These are phyloP conservation scores for Suhomyces vadensis DNA, from an alignment of 805 yeast species.

Conservation along the genomic window DNA sequence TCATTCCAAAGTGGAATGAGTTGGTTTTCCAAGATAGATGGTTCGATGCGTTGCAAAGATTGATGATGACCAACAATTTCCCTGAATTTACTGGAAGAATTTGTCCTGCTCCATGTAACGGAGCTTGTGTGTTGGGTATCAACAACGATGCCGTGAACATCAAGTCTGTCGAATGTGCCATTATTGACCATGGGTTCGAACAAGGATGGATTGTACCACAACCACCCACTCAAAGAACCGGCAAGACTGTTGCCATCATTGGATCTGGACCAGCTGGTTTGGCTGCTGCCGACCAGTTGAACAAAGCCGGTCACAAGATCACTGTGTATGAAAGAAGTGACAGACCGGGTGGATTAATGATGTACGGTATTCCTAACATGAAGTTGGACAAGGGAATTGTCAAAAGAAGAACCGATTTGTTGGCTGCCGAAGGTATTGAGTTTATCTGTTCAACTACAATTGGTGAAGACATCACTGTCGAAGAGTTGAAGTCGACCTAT, in stretches of 20 bases:
- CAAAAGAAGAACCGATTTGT: slow-evolving; percentile 86
- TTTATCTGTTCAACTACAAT: slow-evolving; percentile 76
- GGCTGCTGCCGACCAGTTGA: slow-evolving; percentile 95
- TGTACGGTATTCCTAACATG: slow-evolving; percentile 99
- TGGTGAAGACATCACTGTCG: slow-evolving; percentile 79
- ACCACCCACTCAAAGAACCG: slow-evolving; percentile 80
- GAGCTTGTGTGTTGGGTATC: slow-evolving; percentile 89
- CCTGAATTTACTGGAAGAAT: slow-evolving; percentile 98
- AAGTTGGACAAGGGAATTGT: slow-evolving; percentile 91
- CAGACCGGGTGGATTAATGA: slow-evolving; percentile 93
- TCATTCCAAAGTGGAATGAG: slow-evolving; percentile 98
- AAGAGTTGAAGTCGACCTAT: slow-evolving; percentile 58
- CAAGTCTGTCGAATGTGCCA: slow-evolving; percentile 93
- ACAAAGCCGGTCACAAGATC: slow-evolving; percentile 91
- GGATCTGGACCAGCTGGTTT: slow-evolving; percentile 98
- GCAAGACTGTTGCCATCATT: slow-evolving; percentile 78
- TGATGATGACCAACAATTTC: slow-evolving; percentile 95
- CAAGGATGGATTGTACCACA: slow-evolving; percentile 93
- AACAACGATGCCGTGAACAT: slow-evolving; percentile 95
- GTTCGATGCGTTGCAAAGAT: slow-evolving; percentile 88
- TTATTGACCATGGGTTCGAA: slow-evolving; percentile 93
- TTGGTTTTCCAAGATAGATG: slow-evolving; percentile 92
- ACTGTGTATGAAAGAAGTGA: slow-evolving; percentile 93
- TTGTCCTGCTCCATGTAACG: slow-evolving; percentile 99
- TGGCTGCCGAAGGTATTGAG: slow-evolving; percentile 86